Evolutionary conservation across 306 rosid genomes (phyloP).

Genomic region (Castanopsis chinensis): DNA sequence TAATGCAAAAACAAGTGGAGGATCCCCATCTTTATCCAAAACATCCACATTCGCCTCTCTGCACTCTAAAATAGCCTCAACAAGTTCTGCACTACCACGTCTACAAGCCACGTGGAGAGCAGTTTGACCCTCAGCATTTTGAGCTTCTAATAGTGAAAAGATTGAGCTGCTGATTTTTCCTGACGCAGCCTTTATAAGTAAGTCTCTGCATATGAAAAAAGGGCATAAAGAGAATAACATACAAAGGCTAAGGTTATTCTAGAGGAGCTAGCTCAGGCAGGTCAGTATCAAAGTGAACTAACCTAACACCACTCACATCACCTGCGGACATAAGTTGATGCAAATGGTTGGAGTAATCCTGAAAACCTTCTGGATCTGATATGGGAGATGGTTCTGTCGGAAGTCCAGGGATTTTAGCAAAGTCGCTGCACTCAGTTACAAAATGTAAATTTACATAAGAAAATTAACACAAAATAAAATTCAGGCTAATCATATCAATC

Average conservation of each 20-base stretch:
- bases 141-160: constrained; percentile 74
- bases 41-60: constrained; percentile 87
- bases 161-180: constrained; percentile 55
- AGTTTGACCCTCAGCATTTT: constrained; percentile 91
- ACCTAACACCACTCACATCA: constrained; percentile 83
- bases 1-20: constrained; percentile 93
- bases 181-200: constrained; percentile 66
- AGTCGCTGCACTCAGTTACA: constrained; percentile 59
- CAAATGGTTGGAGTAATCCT: constrained; percentile 54
- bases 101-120: constrained; percentile 98
- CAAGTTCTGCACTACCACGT: constrained; percentile 88
- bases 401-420: constrained; percentile 55
- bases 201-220: constrained; percentile 54
- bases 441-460: constrained; percentile 19
- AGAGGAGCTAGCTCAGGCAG: constrained; percentile 21
- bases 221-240: constrained; percentile 18
- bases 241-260: constrained; percentile 10
- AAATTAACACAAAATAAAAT: constrained; percentile 8
- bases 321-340: constrained; percentile 90
- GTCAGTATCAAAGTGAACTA: constrained; percentile 28
- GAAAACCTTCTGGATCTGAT: constrained; percentile 61
- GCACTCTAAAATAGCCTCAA: constrained; percentile 77
- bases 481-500: constrained; percentile 6
- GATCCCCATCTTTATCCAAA: constrained; percentile 95
- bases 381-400: constrained; percentile 53